A percentile compares a stretch with the other conserved stretches of the same genome.
Conservation (phyloP, 2,329 filamentous ascomycete genomes). For the Aureobasidium sp. region DNA sequence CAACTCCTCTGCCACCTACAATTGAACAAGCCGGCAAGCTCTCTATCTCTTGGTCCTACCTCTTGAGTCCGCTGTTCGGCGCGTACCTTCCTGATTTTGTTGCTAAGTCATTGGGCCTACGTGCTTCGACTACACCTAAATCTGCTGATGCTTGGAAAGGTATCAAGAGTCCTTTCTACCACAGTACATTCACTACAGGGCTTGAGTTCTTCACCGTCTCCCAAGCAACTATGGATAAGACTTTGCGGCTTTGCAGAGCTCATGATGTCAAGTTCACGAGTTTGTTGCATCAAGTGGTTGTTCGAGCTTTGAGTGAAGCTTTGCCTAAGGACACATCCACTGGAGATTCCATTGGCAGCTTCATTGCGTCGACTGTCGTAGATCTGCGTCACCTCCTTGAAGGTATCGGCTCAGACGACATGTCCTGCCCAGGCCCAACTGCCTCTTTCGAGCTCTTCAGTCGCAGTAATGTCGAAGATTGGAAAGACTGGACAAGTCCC, state of each 20-base stretch:
- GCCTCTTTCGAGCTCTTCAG: not conserved
- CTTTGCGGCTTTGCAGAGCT: slow-evolving; percentile 23
- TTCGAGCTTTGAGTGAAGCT: slow-evolving; percentile 23
- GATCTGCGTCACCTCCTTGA: slow-evolving; percentile 28
- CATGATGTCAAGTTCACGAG: slow-evolving; percentile 35
- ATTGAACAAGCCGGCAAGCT: slow-evolving; percentile 33
- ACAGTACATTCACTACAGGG: slow-evolving; percentile 21
- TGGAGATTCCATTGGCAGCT: slow-evolving; percentile 19
- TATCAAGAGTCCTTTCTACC: slow-evolving; percentile 18
- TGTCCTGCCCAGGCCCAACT: not conserved
- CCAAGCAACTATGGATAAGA: slow-evolving; percentile 18
- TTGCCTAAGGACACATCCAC: not conserved
- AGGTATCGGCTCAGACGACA: not conserved
- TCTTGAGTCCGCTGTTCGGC: slow-evolving; percentile 32
- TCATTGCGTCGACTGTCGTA: slow-evolving; percentile 31
- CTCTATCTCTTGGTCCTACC: slow-evolving; percentile 36
- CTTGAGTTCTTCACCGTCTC: slow-evolving; percentile 27
- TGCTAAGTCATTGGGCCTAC: slow-evolving; percentile 24
- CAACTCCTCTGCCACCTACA: slow-evolving; percentile 23
- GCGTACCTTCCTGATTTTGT: slow-evolving; percentile 30
- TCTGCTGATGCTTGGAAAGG: slow-evolving; percentile 28
- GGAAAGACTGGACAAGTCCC: slow-evolving; percentile 14
- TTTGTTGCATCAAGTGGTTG: slow-evolving; percentile 31
- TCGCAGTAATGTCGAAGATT: not conserved
- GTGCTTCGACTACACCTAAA: slow-evolving; percentile 19